phyloP scores from a whole-genome alignment of 176 grass and related monocot genomes.

The Tillandsia fasciculata region DNA sequence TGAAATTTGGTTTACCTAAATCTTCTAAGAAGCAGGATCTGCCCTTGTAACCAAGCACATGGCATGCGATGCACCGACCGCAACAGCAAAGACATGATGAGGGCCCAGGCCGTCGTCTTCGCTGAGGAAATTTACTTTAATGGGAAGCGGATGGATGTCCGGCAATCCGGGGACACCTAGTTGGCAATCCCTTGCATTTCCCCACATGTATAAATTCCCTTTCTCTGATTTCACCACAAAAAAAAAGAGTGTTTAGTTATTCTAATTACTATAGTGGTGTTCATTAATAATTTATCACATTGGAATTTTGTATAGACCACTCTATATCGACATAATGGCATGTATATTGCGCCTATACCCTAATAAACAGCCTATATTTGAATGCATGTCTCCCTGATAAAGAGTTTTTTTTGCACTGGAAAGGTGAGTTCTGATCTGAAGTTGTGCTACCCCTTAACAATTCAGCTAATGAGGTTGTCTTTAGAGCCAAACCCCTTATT shows the following conservation, averaged over 20 bases:
- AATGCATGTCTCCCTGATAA: too few species aligned
- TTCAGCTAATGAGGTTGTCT: too few species aligned
- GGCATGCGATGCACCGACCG: conserved; percentile 79
- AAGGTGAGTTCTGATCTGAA: too few species aligned
- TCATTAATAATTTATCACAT: conserved; percentile 1
- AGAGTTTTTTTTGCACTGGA: too few species aligned
- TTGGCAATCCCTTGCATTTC: conserved; percentile 96
- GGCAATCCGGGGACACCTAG: conserved; percentile 63
- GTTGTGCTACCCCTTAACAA: too few species aligned
- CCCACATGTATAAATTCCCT: conserved; percentile 86
- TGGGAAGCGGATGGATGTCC: conserved; percentile 55
- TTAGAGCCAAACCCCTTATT: too few species aligned
- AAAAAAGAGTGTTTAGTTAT: conserved; percentile 5
- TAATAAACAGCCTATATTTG: too few species aligned
- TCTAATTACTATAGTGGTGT: conserved; percentile 11
- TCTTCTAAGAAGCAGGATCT: conserved; percentile 12
- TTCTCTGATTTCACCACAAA: conserved; percentile 38
- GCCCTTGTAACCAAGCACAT: conserved; percentile 70
- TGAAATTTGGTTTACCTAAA: not conserved
- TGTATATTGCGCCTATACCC: too few species aligned
- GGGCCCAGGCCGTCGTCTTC: conserved; percentile 39
- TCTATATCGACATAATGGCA: too few species aligned
- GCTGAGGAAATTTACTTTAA: conserved; percentile 82
- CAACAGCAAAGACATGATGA: conserved; percentile 56
- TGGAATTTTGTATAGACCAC: not conserved